phyloP scores from a whole-genome alignment of 371 early-diverging fungal genomes.

The Lichtheimia ornata region DNA sequence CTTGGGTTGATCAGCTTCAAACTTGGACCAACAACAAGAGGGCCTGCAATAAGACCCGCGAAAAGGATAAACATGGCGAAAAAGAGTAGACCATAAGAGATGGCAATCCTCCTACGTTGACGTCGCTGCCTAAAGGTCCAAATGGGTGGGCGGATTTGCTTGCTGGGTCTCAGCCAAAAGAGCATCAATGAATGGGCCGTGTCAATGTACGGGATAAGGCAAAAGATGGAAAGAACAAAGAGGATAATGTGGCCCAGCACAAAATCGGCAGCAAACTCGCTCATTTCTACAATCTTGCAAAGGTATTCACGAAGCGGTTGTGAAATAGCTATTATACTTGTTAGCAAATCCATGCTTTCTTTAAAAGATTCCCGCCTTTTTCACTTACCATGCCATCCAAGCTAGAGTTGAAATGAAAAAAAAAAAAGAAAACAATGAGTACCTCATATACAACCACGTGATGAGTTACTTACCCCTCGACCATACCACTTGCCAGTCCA shows the following conservation, averaged over 20 bases:
- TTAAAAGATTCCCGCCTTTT: no score
- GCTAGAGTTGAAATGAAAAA: slow-evolving; percentile 19
- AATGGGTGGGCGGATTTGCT: slow-evolving; percentile 80
- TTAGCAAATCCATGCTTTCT: no score
- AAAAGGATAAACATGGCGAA: slow-evolving; percentile 59
- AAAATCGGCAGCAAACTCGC: slow-evolving; percentile 82
- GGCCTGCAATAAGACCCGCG: slow-evolving; percentile 61
- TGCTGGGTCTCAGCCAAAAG: slow-evolving; percentile 82
- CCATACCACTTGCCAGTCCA: slow-evolving; percentile 91
- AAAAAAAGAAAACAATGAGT: background rate
- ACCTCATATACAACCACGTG: background rate
- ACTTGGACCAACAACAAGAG: slow-evolving; percentile 45
- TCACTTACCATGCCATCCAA: slow-evolving; percentile 48
- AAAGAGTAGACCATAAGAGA: slow-evolving; percentile 72
- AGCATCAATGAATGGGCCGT: slow-evolving; percentile 83
- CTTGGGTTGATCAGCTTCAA: slow-evolving; percentile 25
- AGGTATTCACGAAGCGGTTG: slow-evolving; percentile 80
- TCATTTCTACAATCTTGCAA: slow-evolving; percentile 88
- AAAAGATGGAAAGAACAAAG: slow-evolving; percentile 70
- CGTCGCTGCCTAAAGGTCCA: slow-evolving; percentile 66
- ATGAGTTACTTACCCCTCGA: slow-evolving; percentile 66
- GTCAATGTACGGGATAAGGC: slow-evolving; percentile 75
- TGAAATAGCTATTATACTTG: slow-evolving; percentile 49
- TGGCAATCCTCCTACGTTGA: slow-evolving; percentile 62
- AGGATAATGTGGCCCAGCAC: slow-evolving; percentile 74